These are phyloP conservation scores for Hanseniaspora nectarophila DNA, from an alignment of 805 yeast genomes.

Conservation along the genomic window DNA sequence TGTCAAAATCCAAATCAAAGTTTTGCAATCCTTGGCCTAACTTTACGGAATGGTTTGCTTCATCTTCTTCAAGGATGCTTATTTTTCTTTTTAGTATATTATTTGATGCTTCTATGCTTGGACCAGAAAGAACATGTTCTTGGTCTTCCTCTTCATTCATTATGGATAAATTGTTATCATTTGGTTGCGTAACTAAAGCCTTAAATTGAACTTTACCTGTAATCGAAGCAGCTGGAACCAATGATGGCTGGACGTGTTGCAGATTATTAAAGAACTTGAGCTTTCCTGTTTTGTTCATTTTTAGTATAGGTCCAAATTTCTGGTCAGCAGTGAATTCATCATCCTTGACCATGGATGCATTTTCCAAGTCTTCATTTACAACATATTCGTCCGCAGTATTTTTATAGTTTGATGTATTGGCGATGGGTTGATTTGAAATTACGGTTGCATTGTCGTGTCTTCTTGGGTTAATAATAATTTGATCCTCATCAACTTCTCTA, in stretches of 20 bases:
- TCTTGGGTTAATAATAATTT: constrained; percentile 1
- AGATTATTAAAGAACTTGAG: constrained; percentile 9
- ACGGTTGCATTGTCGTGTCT: background rate
- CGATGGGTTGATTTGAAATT: constrained; percentile 6
- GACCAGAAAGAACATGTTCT: constrained; percentile 3
- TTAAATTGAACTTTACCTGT: constrained; percentile 6
- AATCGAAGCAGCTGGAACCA: constrained; percentile 13
- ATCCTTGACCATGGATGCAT: constrained; percentile 6
- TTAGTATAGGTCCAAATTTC: constrained; percentile 7
- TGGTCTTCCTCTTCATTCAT: constrained; percentile 3
- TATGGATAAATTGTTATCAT: background rate
- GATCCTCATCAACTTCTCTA: constrained; percentile 2
- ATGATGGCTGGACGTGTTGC: constrained; percentile 10
- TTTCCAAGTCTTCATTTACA: constrained; percentile 5
- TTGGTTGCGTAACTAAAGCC: background rate
- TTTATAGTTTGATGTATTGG: constrained; percentile 1
- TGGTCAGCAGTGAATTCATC: constrained; percentile 14
- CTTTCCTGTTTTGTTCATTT: constrained; percentile 12
- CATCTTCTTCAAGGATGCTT: background rate
- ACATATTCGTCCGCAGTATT: background rate
- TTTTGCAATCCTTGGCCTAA: background rate
- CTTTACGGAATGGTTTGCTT: background rate
- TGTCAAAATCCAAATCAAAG: constrained; percentile 4
- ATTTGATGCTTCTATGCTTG: background rate
- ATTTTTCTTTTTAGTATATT: constrained; percentile 6